Evolutionary conservation across 192 early-diverging fungal genomes (phyloP), one percentile per base, ranked within the genome.

Genomic region (Ambispora gerdemannii): DNA sequence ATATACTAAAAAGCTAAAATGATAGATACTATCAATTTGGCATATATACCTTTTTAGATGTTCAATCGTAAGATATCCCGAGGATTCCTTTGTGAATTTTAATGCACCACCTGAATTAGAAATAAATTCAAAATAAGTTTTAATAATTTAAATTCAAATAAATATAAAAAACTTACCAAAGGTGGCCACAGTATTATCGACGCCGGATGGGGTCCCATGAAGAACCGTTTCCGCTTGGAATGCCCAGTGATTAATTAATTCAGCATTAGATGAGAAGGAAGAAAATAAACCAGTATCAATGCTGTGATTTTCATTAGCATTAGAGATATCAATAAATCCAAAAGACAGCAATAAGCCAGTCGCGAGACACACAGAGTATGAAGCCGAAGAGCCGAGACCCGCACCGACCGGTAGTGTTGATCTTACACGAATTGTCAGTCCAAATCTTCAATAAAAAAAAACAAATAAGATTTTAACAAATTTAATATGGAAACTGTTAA

Each of bases 321-420:
- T 0, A 36, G 50, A 24, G 63, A 74, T 11, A 65, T 56, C 32
- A 15, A 81, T 74, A 20, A 82, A 50, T 8, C 82, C 87, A 61
- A 75, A 71, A n/a, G 79, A 72, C 31, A 81, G 69, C 33, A 97
- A 83, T 49, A 99, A 74, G 17, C 90, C 88, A 0, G 94, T 84
- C 8, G 95, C 82, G 30, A 98, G 59, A 8, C 78, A 83, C 11
- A 95, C 95, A 61, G 88, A 87, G 76, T 88, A 97, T 13, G 94
- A 86, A 1, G 97, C 97, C n/a, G 96, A 98, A 2, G 93, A 95
- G 0, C 97, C 97, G 15, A 99, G 83, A 1, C 97, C 97, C 4
- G 95, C 87, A 7, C 95, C 95, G 20, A 98, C 89, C 0, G 97
- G 97, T 17, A 99, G 67, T 51, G 79, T 77, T 0, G 94, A 94